Evolutionary conservation across 805 yeast species (phyloP).

Genomic region (Tetrapisispora pingtungensis): DNA sequence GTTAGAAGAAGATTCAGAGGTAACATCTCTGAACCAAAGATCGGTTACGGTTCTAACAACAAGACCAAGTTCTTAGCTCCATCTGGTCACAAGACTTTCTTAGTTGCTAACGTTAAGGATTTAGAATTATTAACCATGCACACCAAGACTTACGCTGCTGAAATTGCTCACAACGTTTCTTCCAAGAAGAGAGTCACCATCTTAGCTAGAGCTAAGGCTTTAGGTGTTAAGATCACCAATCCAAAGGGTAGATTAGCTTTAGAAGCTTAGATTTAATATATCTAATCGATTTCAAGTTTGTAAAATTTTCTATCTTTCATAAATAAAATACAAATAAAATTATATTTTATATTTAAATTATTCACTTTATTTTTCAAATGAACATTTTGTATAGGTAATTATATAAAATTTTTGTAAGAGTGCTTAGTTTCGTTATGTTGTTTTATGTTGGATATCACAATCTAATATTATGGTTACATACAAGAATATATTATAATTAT

Average conservation of each 20-base stretch:
- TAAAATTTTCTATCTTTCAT: slow-evolving; percentile 5
- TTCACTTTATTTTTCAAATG: not conserved
- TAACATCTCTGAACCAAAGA: slow-evolving; percentile 96
- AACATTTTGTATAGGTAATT: too few species aligned
- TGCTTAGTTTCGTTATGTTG: too few species aligned
- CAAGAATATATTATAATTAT: too few species aligned
- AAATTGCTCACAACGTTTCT: slow-evolving; percentile 97
- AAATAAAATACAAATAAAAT: slow-evolving; percentile 4
- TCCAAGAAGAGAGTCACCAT: slow-evolving; percentile 97
- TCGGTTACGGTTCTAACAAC: slow-evolving; percentile 99
- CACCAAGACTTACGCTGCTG: slow-evolving; percentile 99
- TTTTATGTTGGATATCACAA: too few species aligned
- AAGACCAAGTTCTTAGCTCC: slow-evolving; percentile 93
- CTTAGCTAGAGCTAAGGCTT: slow-evolving; percentile 93
- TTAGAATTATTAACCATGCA: slow-evolving; percentile 92
- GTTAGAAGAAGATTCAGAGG: slow-evolving; percentile 99
- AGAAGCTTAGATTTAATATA: slow-evolving; percentile 62
- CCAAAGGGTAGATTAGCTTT: slow-evolving; percentile 97
- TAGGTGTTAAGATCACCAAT: slow-evolving; percentile 98
- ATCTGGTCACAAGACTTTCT: slow-evolving; percentile 96
- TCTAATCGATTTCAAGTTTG: slow-evolving; percentile 4
- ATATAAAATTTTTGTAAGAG: too few species aligned
- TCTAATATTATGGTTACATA: too few species aligned
- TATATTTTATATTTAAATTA: slow-evolving; percentile 2
- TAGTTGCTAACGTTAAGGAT: slow-evolving; percentile 86